phyloP scores from a whole-genome alignment of 2,329 filamentous ascomycete genomes.

The Lecanicillium sp. region DNA sequence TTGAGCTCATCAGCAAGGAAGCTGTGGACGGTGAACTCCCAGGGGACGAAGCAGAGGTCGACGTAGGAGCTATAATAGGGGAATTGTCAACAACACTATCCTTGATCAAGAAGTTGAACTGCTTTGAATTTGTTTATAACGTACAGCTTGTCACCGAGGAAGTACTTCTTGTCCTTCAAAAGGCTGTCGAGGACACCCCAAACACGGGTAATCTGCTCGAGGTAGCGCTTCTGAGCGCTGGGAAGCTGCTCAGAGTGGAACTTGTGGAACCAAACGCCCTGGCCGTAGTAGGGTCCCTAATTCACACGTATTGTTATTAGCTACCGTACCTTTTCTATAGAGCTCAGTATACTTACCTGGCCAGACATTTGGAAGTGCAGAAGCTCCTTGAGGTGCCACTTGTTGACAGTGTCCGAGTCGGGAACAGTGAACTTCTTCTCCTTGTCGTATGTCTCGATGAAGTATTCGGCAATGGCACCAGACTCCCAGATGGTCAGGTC shows the following conservation, averaged over 20 bases:
- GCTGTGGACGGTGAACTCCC: slow-evolving; percentile 14
- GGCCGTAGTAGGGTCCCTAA: slow-evolving; percentile 21
- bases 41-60: slow-evolving; percentile 24
- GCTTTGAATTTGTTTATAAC: slow-evolving; percentile 7
- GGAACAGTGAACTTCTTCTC: slow-evolving; percentile 9
- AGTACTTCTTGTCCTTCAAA: slow-evolving; percentile 25
- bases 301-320: no score
- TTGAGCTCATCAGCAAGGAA: slow-evolving; percentile 14
- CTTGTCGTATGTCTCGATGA: slow-evolving; percentile 14
- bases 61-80: slow-evolving; percentile 22
- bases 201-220: slow-evolving; percentile 17
- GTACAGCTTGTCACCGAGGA: slow-evolving; percentile 26
- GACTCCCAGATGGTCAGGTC: slow-evolving; percentile 14
- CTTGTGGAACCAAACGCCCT: slow-evolving; percentile 14
- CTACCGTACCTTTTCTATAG: no score
- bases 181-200: slow-evolving; percentile 16
- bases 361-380: slow-evolving; percentile 16
- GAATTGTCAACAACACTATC: neutral
- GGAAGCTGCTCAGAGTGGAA: slow-evolving; percentile 13
- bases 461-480: slow-evolving; percentile 14
- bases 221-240: slow-evolving; percentile 17
- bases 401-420: slow-evolving; percentile 5
- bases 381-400: slow-evolving; percentile 16
- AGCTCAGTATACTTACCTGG: slow-evolving; percentile 4
- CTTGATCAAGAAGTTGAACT: neutral